These are phyloP conservation scores for Cordyceps cicadae DNA, from an alignment of 2,329 filamentous ascomycete genomes.

Conservation along the genomic window DNA sequence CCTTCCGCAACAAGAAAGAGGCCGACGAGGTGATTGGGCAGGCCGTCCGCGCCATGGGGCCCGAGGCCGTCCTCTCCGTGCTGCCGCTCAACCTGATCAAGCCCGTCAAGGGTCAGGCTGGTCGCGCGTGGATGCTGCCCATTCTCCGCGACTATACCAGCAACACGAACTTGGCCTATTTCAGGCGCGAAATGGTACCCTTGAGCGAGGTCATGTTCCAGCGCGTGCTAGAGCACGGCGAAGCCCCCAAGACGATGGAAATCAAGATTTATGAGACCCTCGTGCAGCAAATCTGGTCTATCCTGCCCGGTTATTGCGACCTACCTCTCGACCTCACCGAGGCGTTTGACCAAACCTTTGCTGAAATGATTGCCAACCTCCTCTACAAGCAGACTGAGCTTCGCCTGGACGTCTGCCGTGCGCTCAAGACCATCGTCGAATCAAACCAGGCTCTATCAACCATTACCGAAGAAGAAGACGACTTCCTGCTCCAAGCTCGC, in stretches of 20 bases:
- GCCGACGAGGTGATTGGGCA: conserved; percentile 84
- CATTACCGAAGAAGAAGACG: conserved; percentile 59
- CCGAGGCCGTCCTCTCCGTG: conserved; percentile 66
- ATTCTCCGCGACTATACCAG: conserved; percentile 81
- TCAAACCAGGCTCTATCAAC: conserved; percentile 77
- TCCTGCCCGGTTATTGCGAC: conserved; percentile 90
- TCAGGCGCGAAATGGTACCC: conserved; percentile 77
- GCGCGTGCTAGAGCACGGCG: conserved; percentile 72
- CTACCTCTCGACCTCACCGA: conserved; percentile 69
- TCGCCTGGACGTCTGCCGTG: conserved; percentile 78
- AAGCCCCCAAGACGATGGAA: conserved; percentile 84
- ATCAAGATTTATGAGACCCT: conserved; percentile 97
- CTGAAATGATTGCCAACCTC: conserved; percentile 82
- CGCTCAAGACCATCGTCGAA: conserved; percentile 78
- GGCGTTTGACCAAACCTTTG: conserved; percentile 79
- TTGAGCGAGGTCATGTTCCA: conserved; percentile 88
- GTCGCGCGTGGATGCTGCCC: conserved; percentile 90
- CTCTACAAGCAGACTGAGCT: conserved; percentile 88
- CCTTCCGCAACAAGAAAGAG: conserved; percentile 89
- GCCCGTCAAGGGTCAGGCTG: conserved; percentile 67
- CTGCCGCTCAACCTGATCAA: conserved; percentile 79
- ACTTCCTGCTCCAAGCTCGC: conserved; percentile 68
- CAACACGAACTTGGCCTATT: conserved; percentile 81
- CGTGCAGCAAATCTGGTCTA: conserved; percentile 91
- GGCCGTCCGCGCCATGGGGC: conserved; percentile 83